Evolutionary conservation across 2,329 filamentous ascomycete species (phyloP).

Genomic region (Apiospora hydei): DNA sequence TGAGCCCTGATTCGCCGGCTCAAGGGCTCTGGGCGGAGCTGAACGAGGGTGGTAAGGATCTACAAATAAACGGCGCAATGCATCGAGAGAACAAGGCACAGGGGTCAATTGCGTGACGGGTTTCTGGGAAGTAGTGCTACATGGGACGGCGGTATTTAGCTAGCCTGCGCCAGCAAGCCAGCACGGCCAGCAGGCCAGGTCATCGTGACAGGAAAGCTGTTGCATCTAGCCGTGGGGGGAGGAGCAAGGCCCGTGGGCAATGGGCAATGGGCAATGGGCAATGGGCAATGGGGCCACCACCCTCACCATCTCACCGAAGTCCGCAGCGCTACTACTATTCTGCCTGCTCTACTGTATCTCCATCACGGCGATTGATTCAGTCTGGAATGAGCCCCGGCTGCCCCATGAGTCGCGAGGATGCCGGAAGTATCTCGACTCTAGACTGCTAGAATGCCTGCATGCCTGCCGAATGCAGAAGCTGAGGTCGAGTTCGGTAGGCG

Average conservation of each 20-base stretch:
- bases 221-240: conserved; percentile 11
- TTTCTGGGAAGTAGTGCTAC: conserved; percentile 17
- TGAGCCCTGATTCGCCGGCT: conserved; percentile 7
- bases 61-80: conserved; percentile 19
- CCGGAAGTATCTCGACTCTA: not conserved
- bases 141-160: not conserved
- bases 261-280: not conserved
- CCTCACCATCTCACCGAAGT: not conserved
- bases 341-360: not conserved
- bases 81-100: conserved; percentile 22
- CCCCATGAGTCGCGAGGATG: not conserved
- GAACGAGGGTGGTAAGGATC: conserved; percentile 21
- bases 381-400: not conserved
- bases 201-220: conserved; percentile 10
- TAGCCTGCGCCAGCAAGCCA: conserved; percentile 8
- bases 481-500: conserved; percentile 20
- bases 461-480: conserved; percentile 16
- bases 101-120: conserved; percentile 23
- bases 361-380: not conserved
- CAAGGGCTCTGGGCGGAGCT: conserved; percentile 12
- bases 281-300: not conserved
- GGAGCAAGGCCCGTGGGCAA: not conserved
- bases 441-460: not conserved
- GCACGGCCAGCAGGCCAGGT: not conserved
- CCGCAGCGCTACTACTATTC: no score